Percentiles rank a stretch among this genome's conserved stretches.
Evolutionary conservation across 106 monocot genomes (phyloP).

Genomic region (Dendrobium catenatum): DNA sequence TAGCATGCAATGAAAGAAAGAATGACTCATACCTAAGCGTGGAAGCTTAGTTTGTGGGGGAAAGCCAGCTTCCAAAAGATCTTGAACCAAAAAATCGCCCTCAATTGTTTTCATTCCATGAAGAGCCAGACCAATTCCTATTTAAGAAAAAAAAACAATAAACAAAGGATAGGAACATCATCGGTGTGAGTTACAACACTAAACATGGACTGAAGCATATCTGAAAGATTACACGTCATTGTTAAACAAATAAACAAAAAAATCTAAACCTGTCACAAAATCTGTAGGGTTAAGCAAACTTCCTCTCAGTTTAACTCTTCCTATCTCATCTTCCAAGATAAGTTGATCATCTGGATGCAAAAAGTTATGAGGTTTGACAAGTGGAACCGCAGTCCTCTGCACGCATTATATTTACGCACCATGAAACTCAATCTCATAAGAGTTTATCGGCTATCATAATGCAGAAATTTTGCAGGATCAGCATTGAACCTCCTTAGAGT

Average conservation of each 20-base stretch:
- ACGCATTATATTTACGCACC: slow-evolving; percentile 11
- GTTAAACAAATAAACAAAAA: too few relatives aligned
- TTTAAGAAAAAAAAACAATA: neutral
- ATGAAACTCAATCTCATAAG: neutral
- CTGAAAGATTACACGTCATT: neutral
- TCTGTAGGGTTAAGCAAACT: slow-evolving; percentile 39
- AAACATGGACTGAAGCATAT: neutral
- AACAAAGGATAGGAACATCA: neutral
- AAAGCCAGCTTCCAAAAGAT: slow-evolving; percentile 75
- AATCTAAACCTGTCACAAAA: slow-evolving; percentile 78
- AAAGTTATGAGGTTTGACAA: slow-evolving; percentile 95
- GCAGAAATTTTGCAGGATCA: neutral
- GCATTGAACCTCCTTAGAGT: slow-evolving; percentile 80
- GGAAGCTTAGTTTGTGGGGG: slow-evolving; percentile 51
- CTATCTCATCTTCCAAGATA: slow-evolving; percentile 97
- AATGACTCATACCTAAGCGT: slow-evolving; percentile 24
- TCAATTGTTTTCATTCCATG: slow-evolving; percentile 88
- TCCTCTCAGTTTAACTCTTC: slow-evolving; percentile 88
- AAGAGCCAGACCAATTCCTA: slow-evolving; percentile 79
- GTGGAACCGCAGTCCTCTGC: slow-evolving; percentile 85
- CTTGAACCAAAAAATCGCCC: slow-evolving; percentile 83
- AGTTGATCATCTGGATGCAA: slow-evolving; percentile 92
- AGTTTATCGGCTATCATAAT: neutral
- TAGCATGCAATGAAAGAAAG: neutral
- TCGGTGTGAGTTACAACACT: neutral